A percentile compares a stretch with the other conserved stretches of the same genome.
phyloP scores from a whole-genome alignment of 116 monocot genomes.

The Iris pallida region DNA sequence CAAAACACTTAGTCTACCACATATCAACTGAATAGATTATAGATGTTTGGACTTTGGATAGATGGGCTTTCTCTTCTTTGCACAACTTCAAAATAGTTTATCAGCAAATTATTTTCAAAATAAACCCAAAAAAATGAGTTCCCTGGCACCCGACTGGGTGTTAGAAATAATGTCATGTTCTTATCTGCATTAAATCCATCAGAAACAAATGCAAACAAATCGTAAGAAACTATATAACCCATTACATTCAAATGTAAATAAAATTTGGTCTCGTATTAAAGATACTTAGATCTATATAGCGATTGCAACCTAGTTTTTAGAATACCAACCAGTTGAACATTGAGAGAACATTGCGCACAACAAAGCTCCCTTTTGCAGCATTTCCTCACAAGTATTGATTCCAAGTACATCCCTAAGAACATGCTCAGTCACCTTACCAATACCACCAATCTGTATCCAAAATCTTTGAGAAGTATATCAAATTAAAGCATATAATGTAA shows the following conservation, averaged over 20 bases:
- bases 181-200: no score
- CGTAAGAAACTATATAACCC: no score
- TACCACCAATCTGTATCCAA: slow-evolving; percentile 84
- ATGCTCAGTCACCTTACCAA: slow-evolving; percentile 95
- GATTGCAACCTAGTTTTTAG: slow-evolving; percentile 6
- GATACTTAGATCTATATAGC: not conserved
- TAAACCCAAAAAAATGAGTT: no score
- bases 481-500: not conserved
- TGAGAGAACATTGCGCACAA: slow-evolving; percentile 80
- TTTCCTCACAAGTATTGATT: slow-evolving; percentile 84
- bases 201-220: no score
- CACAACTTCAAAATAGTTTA: not conserved
- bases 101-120: no score
- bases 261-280: not conserved
- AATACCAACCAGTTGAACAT: slow-evolving; percentile 76
- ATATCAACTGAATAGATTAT: not conserved
- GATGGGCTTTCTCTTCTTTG: not conserved
- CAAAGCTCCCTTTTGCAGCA: slow-evolving; percentile 69
- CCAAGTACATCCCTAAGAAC: slow-evolving; percentile 77
- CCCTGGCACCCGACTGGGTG: no score
- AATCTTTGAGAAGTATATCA: slow-evolving; percentile 26
- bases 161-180: no score
- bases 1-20: not conserved
- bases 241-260: no score
- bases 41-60: not conserved